Evolutionary conservation across 768 basidiomycete species (phyloP).

Genomic region (Mrakia hoshinonis): DNA sequence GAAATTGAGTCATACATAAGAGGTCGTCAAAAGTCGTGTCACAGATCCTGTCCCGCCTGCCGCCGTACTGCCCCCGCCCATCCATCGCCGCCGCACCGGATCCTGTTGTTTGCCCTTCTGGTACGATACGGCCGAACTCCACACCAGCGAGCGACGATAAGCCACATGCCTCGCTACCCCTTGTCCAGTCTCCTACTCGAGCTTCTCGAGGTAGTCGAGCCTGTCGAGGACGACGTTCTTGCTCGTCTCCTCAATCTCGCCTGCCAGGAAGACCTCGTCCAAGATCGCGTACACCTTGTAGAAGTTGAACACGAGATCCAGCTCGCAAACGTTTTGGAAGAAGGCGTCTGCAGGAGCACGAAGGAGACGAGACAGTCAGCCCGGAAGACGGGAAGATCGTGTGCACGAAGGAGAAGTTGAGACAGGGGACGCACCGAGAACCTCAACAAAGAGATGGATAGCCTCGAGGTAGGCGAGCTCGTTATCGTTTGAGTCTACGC

Average conservation of each 20-base stretch:
- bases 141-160: too few relatives aligned
- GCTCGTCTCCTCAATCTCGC: slow-evolving; percentile 96
- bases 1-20: too few relatives aligned
- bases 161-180: too few relatives aligned
- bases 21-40: too few relatives aligned
- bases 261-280: slow-evolving; percentile 95
- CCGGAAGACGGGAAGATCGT: slow-evolving; percentile 1
- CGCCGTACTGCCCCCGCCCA: too few relatives aligned
- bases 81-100: too few relatives aligned
- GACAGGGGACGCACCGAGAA: slow-evolving; percentile 59
- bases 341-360: slow-evolving; percentile 66
- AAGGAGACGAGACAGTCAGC: neutral
- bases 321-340: slow-evolving; percentile 97
- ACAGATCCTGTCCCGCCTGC: too few relatives aligned
- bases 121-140: too few relatives aligned
- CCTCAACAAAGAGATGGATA: slow-evolving; percentile 95
- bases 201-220: slow-evolving; percentile 83
- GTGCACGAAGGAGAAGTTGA: slow-evolving; percentile 8
- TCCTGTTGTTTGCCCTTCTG: too few relatives aligned
- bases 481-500: slow-evolving; percentile 96
- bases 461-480: slow-evolving; percentile 95
- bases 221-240: slow-evolving; percentile 89
- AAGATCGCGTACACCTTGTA: slow-evolving; percentile 99
- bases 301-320: slow-evolving; percentile 97
- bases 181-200: too few relatives aligned